Conservation (phyloP, 2,329 filamentous ascomycete species). For the Penicillium sp. region DNA sequence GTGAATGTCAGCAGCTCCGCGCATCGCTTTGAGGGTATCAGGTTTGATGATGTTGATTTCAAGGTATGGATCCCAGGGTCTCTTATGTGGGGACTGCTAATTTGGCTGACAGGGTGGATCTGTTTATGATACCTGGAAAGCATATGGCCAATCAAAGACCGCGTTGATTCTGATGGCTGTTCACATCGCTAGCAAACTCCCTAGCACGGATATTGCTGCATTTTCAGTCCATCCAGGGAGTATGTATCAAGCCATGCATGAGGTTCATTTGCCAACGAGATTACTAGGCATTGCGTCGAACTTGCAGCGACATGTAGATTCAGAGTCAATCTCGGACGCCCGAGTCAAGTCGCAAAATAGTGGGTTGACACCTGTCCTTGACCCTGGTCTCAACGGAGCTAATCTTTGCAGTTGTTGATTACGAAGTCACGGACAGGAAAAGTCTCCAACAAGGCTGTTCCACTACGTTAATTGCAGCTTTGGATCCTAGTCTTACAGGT, state of each 20-base stretch:
- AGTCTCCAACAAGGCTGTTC: not conserved
- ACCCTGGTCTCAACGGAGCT: not conserved
- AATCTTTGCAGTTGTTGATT: not conserved
- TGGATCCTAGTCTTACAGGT: not conserved
- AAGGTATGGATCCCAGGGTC: not conserved
- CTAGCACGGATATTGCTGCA: not conserved
- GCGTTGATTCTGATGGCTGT: not conserved
- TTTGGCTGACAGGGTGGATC: not conserved
- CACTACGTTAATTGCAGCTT: not conserved
- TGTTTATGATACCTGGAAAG: not conserved
- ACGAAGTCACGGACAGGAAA: not conserved
- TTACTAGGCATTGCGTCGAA: not conserved
- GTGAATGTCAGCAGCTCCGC: slow-evolving; percentile 1
- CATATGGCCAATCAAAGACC: slow-evolving; percentile 1
- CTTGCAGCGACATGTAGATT: not conserved
- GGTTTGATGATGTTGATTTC: not conserved
- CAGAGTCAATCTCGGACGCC: not conserved
- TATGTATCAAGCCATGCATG: not conserved
- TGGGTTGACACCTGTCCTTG: not conserved
- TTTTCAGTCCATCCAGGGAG: not conserved
- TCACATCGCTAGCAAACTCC: not conserved
- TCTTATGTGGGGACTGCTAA: not conserved
- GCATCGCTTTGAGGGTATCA: not conserved
- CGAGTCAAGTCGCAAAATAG: not conserved
- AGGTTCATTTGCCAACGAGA: not conserved